phyloP scores from a whole-genome alignment of 148 eudicot species.

The Camellia japonica region DNA sequence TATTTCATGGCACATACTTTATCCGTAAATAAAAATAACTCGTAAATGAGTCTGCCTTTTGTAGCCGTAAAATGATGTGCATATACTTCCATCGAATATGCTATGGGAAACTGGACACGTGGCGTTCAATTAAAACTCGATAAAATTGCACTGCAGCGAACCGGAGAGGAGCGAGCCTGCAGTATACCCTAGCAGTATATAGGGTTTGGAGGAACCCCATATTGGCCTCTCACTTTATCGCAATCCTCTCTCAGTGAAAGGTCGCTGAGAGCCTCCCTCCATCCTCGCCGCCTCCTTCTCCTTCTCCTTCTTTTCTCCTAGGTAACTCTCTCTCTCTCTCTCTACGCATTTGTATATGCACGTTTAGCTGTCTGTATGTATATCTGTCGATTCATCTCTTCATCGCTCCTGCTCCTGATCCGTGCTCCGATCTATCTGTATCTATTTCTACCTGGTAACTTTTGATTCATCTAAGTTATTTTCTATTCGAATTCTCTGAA shows the following conservation, averaged over 20 bases:
- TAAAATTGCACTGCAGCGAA: background rate
- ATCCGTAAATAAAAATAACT: too few species aligned
- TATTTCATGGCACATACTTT: too few species aligned
- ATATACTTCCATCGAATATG: too few species aligned
- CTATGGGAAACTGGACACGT: background rate
- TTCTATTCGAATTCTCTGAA: background rate
- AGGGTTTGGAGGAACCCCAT: background rate
- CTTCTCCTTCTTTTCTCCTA: background rate
- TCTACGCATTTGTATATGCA: background rate
- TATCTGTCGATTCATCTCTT: background rate
- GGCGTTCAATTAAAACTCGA: background rate
- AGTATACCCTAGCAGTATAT: background rate
- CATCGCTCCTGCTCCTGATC: background rate
- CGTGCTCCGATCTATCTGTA: background rate
- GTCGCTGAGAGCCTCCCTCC: background rate
- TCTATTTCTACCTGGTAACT: background rate
- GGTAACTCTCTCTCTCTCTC: background rate
- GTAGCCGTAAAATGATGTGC: too few species aligned
- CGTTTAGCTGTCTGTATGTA: background rate
- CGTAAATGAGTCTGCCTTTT: too few species aligned
- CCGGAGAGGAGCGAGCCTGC: background rate
- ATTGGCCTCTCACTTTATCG: background rate
- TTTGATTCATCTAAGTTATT: background rate
- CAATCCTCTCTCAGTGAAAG: background rate
- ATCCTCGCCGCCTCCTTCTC: conserved; percentile 3